These are phyloP conservation scores for Bassia scoparia DNA, from an alignment of 148 eudicot species.

Conservation along the genomic window DNA sequence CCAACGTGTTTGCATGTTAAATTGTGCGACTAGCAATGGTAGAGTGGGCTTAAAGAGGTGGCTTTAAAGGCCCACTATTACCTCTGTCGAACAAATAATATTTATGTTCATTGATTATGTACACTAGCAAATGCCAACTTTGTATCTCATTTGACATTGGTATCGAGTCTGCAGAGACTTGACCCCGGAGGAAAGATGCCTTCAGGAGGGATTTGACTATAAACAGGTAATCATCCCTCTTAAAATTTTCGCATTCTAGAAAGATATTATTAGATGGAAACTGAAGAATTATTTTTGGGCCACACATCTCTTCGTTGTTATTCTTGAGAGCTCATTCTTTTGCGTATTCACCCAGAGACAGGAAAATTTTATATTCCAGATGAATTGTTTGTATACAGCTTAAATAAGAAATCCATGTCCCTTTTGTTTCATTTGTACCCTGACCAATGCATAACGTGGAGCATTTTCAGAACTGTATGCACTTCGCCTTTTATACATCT, in stretches of 20 bases:
- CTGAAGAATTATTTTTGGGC: neutral
- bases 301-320: neutral
- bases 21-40: no score
- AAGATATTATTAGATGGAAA: neutral
- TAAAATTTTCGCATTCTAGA: neutral
- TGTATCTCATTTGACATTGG: slow-evolving; percentile 16
- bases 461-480: neutral
- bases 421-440: neutral
- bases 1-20: neutral
- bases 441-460: neutral
- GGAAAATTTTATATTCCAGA: neutral
- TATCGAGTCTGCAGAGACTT: slow-evolving; percentile 61
- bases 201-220: slow-evolving; percentile 94
- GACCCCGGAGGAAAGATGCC: slow-evolving; percentile 93
- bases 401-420: neutral
- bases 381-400: no score
- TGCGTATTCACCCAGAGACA: neutral
- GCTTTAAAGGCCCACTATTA: neutral
- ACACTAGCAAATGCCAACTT: neutral
- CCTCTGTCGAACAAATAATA: neutral
- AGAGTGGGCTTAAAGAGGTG: no score
- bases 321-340: neutral
- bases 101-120: neutral
- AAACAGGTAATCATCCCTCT: slow-evolving; percentile 54
- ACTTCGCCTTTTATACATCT: neutral